Evolutionary conservation across 1,139 yeast genomes (phyloP), one percentile per base, ranked within the genome.

Genomic region (Sugiyamaella pinicola): DNA sequence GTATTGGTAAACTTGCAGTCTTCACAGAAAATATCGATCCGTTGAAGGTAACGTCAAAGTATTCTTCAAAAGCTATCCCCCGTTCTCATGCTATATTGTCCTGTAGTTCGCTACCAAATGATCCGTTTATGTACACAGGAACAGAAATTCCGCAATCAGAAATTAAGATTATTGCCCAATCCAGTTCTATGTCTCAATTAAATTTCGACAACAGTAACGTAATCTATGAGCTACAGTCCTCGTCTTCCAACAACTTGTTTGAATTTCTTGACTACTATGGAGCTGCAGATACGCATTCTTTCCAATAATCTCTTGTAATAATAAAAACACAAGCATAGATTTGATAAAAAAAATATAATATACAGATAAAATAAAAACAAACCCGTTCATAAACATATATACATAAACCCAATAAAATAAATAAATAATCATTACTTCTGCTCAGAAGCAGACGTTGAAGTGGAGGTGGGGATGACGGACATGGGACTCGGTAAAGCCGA

Each of bases 361-460:
- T 42, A 42, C 37, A 42, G 17, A 42, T 29, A 42, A 6, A 42
- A 29, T 10, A 31, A 17, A 41, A 38, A 38, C 10, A 26, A 40
- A 26, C 31, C 31, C 21, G 33, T 8, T 35, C 48, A 35, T 45
- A 15, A 35, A 45, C 17, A 45, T 45, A 45, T 45, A 45, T 29
- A 45, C 40, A 45, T 34, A 45, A 18, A 45, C 40, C 48, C 48
- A 45, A 15, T 39, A 29, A 34, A 45, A 34, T 31, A 31, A 43
- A 45, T 45, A 45, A 45, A 45, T 33, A 34, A 26, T 44, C 48
- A 34, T 44, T 24, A 44, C 33, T 34, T 34, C 48, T 45, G 41
- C 28, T 26, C 35, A 10, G 35, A 17, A 19, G 21, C 43, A 18
- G 38, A 37, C 18, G 38, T 18, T 13, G 43, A 28, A 34, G 38